Evolutionary conservation across 2,329 filamentous ascomycete species (phyloP), one percentile per base, ranked within the genome.

Genomic region (Periconia sp.): DNA sequence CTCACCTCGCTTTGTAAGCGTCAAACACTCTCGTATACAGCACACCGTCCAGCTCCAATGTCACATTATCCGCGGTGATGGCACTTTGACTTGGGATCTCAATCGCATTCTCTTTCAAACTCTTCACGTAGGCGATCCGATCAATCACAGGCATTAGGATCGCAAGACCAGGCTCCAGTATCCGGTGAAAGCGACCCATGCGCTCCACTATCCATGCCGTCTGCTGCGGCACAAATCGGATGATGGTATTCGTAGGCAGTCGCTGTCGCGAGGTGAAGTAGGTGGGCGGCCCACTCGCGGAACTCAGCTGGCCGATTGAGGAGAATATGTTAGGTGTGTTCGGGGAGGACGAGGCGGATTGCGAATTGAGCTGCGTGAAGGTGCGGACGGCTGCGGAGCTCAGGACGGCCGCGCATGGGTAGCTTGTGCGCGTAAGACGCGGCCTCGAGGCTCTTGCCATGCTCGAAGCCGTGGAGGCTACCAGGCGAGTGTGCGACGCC

Each of bases 121-220:
- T 95, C 80, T 95, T 96, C 57, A 99, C 94, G 70, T 99, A 99
- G 59, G 94, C 88, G 70, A 99, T 97, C 50, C 91, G 87, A 73
- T 99, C 94, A 70, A 99, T 76, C 56, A 97, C 88, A 1, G 94
- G 94, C 40, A 94, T 80, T 57, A 99, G 75, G 51, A 99, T 81
- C 16, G 94, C 92, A 50, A 99, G 78, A 43, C 94, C 94, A 3
- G 94, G 94, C 61, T 96, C 84, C 36, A 99, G 78, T 63, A 99
- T 96, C 48, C 92, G 83, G 74, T 89, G 87, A 77, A 96, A 99
- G 73, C 92, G 94, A 63, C 94, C 94, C 94, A 99, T 99, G 66
- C 94, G 92, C 82, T 99, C 94, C 43, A 99, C 94, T 46, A 99
- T 92, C 94, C 94, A 99, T 71, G 94, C 94, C 60, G 92, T 97